A percentile compares a stretch with the other conserved stretches of the same genome.
These are phyloP conservation scores for Neurospora tetraspora DNA, from an alignment of 495 filamentous ascomycete genomes.

Conservation along the genomic window DNA sequence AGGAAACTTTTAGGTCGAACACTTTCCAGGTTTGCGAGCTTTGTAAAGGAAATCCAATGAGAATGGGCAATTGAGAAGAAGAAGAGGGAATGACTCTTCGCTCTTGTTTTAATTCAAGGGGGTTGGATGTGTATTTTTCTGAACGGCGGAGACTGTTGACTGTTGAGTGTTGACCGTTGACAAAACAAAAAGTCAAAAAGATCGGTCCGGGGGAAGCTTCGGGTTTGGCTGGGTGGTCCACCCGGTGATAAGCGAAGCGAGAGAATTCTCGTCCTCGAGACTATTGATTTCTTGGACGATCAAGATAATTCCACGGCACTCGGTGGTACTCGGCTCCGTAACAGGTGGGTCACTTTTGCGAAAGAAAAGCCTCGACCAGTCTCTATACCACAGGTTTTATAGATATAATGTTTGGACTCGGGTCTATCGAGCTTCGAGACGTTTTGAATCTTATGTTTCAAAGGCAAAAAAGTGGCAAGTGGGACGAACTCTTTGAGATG, in stretches of 20 bases:
- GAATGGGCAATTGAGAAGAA: not conserved
- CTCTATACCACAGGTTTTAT: not conserved
- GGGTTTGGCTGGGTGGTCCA: not conserved
- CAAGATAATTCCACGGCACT: not conserved
- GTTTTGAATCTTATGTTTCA: not conserved
- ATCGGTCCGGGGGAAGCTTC: not conserved
- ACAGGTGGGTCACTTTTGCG: not conserved
- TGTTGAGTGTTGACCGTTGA: not conserved
- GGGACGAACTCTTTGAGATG: not conserved
- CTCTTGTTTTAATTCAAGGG: not conserved
- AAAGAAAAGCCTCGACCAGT: not conserved
- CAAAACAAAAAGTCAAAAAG: not conserved
- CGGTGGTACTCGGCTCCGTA: not conserved
- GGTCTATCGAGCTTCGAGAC: not conserved
- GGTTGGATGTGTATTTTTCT: not conserved
- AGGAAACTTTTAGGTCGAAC: not conserved
- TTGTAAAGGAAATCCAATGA: not conserved
- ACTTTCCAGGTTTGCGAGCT: not conserved
- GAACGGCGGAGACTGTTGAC: not conserved
- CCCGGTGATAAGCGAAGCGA: not conserved
- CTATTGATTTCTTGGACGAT: not conserved
- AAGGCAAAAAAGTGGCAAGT: not conserved
- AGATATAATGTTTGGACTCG: not conserved
- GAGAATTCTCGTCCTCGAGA: not conserved
- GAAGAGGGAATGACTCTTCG: not conserved